Conservation (phyloP, 2,329 filamentous ascomycete species). For the Acephala macrosclerotiorum region DNA sequence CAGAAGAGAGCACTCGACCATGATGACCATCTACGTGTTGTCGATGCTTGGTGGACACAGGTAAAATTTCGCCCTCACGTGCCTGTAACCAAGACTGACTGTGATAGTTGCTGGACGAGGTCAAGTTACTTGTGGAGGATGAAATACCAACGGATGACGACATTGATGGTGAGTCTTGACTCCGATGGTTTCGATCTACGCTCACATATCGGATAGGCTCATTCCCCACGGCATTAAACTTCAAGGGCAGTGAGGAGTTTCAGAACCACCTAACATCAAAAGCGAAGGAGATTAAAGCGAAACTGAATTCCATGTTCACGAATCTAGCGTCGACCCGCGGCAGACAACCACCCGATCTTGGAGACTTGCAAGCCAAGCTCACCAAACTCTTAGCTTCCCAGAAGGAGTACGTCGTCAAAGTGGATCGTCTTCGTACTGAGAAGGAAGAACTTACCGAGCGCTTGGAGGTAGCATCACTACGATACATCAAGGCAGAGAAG, state of each 20-base stretch:
- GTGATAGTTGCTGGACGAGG: slow-evolving; percentile 66
- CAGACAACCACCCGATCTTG: slow-evolving; percentile 69
- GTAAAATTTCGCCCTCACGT: slow-evolving; percentile 56
- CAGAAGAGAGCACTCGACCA: slow-evolving; percentile 81
- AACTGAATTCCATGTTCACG: slow-evolving; percentile 73
- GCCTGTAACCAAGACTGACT: slow-evolving; percentile 18
- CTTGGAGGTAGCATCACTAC: slow-evolving; percentile 84
- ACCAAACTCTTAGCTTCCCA: slow-evolving; percentile 79
- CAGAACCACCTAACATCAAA: slow-evolving; percentile 81
- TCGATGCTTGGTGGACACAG: slow-evolving; percentile 95
- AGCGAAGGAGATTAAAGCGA: slow-evolving; percentile 77
- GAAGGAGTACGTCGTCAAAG: slow-evolving; percentile 79
- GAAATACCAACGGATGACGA: slow-evolving; percentile 52
- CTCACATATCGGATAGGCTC: slow-evolving; percentile 50
- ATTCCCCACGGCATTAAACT: slow-evolving; percentile 65
- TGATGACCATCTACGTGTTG: slow-evolving; percentile 89
- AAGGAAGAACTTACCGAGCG: slow-evolving; percentile 87
- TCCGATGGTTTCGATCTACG: background rate
- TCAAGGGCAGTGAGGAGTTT: slow-evolving; percentile 75
- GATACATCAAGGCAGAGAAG: slow-evolving; percentile 96
- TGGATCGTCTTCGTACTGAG: slow-evolving; percentile 78
- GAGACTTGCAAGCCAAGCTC: slow-evolving; percentile 77
- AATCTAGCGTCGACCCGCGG: slow-evolving; percentile 60
- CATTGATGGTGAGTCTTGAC: slow-evolving; percentile 45
- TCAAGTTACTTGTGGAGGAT: slow-evolving; percentile 64